Evolutionary conservation across 208 protist genomes (phyloP).

Genomic region (Trypanosoma caninum): DNA sequence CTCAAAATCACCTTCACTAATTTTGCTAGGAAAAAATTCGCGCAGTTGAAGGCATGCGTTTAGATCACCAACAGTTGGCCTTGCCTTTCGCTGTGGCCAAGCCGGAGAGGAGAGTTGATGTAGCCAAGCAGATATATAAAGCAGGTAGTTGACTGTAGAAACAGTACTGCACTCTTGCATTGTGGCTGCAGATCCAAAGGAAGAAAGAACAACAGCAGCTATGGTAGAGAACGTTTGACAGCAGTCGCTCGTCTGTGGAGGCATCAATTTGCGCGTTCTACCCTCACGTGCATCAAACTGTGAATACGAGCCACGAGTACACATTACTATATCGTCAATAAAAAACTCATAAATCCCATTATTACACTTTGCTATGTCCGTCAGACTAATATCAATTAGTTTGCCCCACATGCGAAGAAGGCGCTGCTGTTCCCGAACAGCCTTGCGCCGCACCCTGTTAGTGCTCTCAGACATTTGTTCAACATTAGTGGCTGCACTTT

Average conservation of each 20-base stretch:
- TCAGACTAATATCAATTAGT: constrained; percentile 63
- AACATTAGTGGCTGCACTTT: not conserved
- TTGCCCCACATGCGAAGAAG: constrained; percentile 47
- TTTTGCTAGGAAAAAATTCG: constrained; percentile 68
- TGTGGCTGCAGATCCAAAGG: constrained; percentile 61
- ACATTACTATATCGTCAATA: constrained; percentile 40
- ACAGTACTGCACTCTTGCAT: constrained; percentile 53
- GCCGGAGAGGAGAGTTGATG: constrained; percentile 72
- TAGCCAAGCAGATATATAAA: constrained; percentile 88
- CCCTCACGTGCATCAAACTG: constrained; percentile 75
- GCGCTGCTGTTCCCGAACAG: constrained; percentile 49
- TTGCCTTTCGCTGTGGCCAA: constrained; percentile 59
- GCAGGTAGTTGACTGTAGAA: constrained; percentile 82
- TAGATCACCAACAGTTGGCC: constrained; percentile 81
- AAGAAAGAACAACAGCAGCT: constrained; percentile 70
- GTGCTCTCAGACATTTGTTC: not conserved
- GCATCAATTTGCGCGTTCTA: constrained; percentile 45
- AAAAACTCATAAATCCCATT: constrained; percentile 48
- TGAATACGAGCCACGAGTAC: constrained; percentile 68
- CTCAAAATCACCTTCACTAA: constrained; percentile 70
- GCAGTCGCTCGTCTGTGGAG: constrained; percentile 76
- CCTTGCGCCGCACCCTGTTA: not conserved
- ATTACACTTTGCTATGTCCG: constrained; percentile 42
- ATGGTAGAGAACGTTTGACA: constrained; percentile 87
- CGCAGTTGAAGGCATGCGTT: constrained; percentile 69